phyloP scores from a whole-genome alignment of 495 filamentous ascomycete species.

The Hypoxylon intermedium region DNA sequence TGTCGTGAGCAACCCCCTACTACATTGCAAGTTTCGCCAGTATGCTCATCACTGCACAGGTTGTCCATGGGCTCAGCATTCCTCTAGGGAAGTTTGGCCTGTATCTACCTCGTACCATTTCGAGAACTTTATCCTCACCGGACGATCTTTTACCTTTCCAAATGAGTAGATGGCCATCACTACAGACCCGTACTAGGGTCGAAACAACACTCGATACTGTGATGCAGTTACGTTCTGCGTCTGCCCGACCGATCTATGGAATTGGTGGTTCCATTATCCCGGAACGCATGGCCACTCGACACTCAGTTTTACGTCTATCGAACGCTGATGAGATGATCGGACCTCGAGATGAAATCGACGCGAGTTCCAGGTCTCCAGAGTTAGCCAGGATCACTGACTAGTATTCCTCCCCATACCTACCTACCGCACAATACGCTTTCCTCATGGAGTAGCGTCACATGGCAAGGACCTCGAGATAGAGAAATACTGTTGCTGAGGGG shows the following conservation, averaged over 20 bases:
- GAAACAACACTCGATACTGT: constrained; percentile 27
- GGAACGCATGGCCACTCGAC: constrained; percentile 8
- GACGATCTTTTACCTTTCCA: constrained; percentile 42
- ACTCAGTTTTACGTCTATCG: constrained; percentile 2
- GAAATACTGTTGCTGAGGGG: neutral
- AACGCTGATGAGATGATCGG: constrained; percentile 6
- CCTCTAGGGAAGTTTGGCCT: constrained; percentile 84
- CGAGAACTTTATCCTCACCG: constrained; percentile 57
- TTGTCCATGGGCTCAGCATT: constrained; percentile 86
- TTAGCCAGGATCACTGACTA: neutral
- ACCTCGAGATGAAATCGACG: constrained; percentile 8
- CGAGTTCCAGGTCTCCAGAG: neutral
- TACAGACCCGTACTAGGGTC: constrained; percentile 51
- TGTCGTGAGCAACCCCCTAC: constrained; percentile 66
- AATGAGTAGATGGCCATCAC: constrained; percentile 31
- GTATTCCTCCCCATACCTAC: constrained; percentile 18
- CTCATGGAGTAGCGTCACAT: constrained; percentile 44
- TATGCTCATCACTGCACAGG: constrained; percentile 50
- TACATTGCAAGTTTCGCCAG: neutral
- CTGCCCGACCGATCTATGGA: constrained; percentile 55
- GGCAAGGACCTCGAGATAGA: constrained; percentile 6
- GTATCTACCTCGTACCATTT: constrained; percentile 78
- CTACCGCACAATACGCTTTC: constrained; percentile 53
- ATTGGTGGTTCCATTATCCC: constrained; percentile 60
- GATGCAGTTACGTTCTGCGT: constrained; percentile 35